phyloP scores from a whole-genome alignment of 306 rosid genomes.

The Elaeagnus macrophylla region DNA sequence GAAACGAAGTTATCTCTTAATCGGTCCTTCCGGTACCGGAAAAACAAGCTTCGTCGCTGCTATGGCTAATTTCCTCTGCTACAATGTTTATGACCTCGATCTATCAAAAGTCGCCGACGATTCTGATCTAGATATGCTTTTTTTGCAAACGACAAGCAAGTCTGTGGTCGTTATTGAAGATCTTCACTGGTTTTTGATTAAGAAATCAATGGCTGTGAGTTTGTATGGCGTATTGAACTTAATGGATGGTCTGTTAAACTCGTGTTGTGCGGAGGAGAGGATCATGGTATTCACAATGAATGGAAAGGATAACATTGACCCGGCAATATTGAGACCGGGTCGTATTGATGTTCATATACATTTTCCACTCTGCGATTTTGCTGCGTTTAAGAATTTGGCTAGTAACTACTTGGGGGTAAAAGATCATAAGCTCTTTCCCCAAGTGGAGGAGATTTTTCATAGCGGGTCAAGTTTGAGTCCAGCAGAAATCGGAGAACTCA shows the following conservation, averaged over 20 bases:
- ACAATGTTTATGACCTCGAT: constrained; percentile 74
- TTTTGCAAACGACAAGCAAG: constrained; percentile 48
- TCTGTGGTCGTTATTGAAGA: constrained; percentile 74
- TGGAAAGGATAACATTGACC: constrained; percentile 54
- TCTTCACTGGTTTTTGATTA: constrained; percentile 48
- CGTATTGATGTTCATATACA: constrained; percentile 92
- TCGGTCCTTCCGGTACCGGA: constrained; percentile 92
- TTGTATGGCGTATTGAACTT: constrained; percentile 52
- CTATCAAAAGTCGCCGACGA: constrained; percentile 46
- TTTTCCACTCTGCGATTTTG: constrained; percentile 72
- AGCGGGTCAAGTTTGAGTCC: constrained; percentile 72
- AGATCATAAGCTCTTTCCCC: constrained; percentile 80
- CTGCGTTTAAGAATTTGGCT: constrained; percentile 59
- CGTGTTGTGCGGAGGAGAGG: constrained; percentile 76
- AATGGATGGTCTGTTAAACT: constrained; percentile 77
- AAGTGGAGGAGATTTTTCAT: constrained; percentile 73
- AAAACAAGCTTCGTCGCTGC: constrained; percentile 95
- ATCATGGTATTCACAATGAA: constrained; percentile 81
- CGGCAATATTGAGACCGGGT: constrained; percentile 63
- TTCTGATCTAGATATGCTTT: constrained; percentile 48
- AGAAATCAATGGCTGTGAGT: constrained; percentile 34
- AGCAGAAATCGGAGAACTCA: constrained; percentile 78
- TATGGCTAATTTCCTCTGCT: constrained; percentile 74
- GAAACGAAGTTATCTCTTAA: constrained; percentile 74
- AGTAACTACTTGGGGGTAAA: constrained; percentile 55